Evolutionary conservation across 352 stramenopile genomes (phyloP), one percentile per base, ranked within the genome.

Genomic region (Pilasporangium apinafurcum): DNA sequence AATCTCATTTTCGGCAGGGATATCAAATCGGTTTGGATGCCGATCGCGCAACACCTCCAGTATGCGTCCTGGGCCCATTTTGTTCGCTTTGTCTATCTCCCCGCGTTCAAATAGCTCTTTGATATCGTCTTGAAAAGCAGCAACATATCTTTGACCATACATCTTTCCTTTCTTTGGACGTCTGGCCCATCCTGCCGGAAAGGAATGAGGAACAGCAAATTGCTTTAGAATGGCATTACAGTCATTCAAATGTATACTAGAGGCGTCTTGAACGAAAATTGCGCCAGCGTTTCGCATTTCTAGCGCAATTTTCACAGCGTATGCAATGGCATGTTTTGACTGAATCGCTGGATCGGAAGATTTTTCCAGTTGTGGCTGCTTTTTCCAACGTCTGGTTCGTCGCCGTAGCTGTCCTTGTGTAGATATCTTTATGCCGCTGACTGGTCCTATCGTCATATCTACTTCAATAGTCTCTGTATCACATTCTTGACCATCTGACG

Each of bases 1-100:
- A 20, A 54, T 54, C 14, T 54, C 47, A 24, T 32, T 47, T 22
- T 48, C 36, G 14, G 25, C 31, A 10, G 47, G 47, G 2, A 48
- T 21, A 14, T 54, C 32, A 13, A 54, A 46, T 5, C 37, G 22
- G 21, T 37, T 18, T 18, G 12, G 36, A 39, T 54, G 29, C 8
- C 25, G 24, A 7, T 20, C 24, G 18, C 21, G 10, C n/a, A 54
- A 27, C 14, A 8, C n/a, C 8, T 44, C 34, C 24, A 21, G 9
- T 35, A 51, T 44, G 13, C 9, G 8, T 7, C 33, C 44, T 20
- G 47, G 36, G 17, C 47, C 47, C n/a, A 39, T 36, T 42, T 46
- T 48, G 24, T 37, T n/a, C 3, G 37, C 9, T 33, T 37, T 48
- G 10, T 28, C 20, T 6, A 13, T 13, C 14, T 43, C 7, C 12